These are phyloP conservation scores for Globisporangium uncinulatum DNA, from an alignment of 352 stramenopile species.

Conservation along the genomic window DNA sequence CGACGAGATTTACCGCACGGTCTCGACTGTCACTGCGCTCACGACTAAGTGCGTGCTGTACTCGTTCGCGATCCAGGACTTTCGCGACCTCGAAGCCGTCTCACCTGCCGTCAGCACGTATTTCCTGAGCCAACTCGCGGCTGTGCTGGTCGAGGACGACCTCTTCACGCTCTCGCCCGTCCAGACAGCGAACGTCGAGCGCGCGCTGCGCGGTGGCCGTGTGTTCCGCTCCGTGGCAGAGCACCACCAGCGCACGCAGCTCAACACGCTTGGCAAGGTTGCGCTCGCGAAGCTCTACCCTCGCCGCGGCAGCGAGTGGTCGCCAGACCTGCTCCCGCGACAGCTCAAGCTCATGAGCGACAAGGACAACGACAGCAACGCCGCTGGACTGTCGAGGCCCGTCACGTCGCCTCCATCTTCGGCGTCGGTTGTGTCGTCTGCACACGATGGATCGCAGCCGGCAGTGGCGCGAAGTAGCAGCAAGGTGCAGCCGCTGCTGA, in stretches of 20 bases:
- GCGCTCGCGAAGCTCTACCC: conserved; percentile 61
- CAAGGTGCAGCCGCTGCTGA: background rate
- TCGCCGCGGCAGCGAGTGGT: conserved; percentile 66
- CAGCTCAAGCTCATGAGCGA: conserved; percentile 55
- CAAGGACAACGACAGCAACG: background rate
- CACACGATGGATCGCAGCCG: background rate
- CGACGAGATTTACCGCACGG: conserved; percentile 69
- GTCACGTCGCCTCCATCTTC: background rate
- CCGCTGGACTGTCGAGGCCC: too few relatives aligned
- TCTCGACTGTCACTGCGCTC: conserved; percentile 67
- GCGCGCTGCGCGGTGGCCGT: conserved; percentile 43
- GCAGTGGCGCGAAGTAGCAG: background rate
- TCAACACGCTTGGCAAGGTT: conserved; percentile 51
- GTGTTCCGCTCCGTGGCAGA: conserved; percentile 57
- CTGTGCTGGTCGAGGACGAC: conserved; percentile 66
- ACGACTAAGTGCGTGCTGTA: conserved; percentile 71
- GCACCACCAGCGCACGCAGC: conserved; percentile 41
- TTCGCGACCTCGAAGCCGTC: conserved; percentile 59
- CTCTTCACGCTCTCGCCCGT: conserved; percentile 41
- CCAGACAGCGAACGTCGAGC: conserved; percentile 53
- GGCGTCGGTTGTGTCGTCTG: background rate
- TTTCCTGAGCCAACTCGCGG: conserved; percentile 72
- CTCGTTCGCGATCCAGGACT: conserved; percentile 74
- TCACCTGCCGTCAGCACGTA: conserved; percentile 75
- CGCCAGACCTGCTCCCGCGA: conserved; percentile 56